Conservation (phyloP, 176 grass and related monocot genomes). For the Zea luxurians region DNA sequence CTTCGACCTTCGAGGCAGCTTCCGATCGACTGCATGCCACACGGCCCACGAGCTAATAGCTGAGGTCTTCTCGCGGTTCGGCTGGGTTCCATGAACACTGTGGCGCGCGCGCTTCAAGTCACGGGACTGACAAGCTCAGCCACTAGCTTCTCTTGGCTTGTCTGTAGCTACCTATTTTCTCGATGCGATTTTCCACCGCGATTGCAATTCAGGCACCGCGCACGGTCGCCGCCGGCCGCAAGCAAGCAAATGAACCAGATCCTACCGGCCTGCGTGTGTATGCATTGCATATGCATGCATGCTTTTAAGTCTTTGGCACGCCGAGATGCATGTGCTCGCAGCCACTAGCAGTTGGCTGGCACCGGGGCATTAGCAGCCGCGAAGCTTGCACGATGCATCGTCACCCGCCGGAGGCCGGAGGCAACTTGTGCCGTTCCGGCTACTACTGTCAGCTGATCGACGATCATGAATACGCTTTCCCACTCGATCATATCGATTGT, state of each 20-base stretch:
- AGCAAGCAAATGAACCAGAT: not conserved
- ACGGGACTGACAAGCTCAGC: constrained; percentile 21
- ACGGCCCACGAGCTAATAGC: not conserved
- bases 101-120: constrained; percentile 24
- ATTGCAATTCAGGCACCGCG: constrained; percentile 10
- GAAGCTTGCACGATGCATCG: constrained; percentile 15
- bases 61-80: constrained; percentile 1
- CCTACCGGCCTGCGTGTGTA: not conserved
- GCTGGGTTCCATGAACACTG: constrained; percentile 41
- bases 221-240: not conserved
- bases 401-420: not conserved
- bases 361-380: constrained; percentile 23
- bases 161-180: not conserved
- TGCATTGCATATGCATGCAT: not conserved
- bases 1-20: constrained; percentile 39
- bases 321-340: constrained; percentile 2
- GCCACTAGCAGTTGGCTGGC: not conserved
- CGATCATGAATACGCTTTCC: not conserved
- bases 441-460: not conserved
- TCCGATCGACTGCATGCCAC: not conserved
- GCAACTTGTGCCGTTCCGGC: not conserved
- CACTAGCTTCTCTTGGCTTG: constrained; percentile 16
- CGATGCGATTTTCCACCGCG: not conserved
- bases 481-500: not conserved
- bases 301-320: constrained; percentile 8